Evolutionary conservation across 495 filamentous ascomycete species (phyloP), one percentile per base, ranked within the genome.

Genomic region (Glonium stellatum): DNA sequence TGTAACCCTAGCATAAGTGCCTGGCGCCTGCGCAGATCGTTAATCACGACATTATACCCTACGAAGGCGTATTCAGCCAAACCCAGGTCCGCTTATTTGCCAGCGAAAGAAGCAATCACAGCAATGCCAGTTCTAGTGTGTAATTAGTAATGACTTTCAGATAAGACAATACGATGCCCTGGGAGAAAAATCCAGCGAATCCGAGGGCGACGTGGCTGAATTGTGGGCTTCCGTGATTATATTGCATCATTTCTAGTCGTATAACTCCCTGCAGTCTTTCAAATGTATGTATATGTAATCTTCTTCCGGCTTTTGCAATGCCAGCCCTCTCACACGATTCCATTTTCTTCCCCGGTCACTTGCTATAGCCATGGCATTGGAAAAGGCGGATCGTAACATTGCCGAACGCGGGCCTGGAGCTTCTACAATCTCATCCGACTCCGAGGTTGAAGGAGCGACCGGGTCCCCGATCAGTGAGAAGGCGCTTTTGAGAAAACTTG

Each of bases 401-500:
- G 25, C 18, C 8, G 25, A 23, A 31, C 15, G 13, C 6, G 31
- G 48, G 23, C 23, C 48, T 23, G 48, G 48, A 18, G 48, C 6
- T 23, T 22, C 48, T 51, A 23, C 21, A 1, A 15, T 15, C 23
- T 50, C 18, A 22, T 51, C 48, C 10, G 48, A 51, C 25, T 51
- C 48, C 48, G 48, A 51, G 10, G n/a, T 51, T 51, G 48, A 51
- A 15, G 48, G 23, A 25, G 18, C n/a, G 15, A 23, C 21, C 12
- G 22, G 44, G 8, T 25, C 48, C 12, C 15, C 48, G 10, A 15
- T 51, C 48, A 51, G 31, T 25, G 86, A 90, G 72, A 80, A 78
- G 50, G 72, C 79, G 0, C 64, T 89, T 19, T 68, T 90, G 5
- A 75, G 85, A 23, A 90, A 87, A 66, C 68, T 90, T 3, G 88